Conservation (phyloP, 768 basidiomycete species). For the Filobasidium floriforme region DNA sequence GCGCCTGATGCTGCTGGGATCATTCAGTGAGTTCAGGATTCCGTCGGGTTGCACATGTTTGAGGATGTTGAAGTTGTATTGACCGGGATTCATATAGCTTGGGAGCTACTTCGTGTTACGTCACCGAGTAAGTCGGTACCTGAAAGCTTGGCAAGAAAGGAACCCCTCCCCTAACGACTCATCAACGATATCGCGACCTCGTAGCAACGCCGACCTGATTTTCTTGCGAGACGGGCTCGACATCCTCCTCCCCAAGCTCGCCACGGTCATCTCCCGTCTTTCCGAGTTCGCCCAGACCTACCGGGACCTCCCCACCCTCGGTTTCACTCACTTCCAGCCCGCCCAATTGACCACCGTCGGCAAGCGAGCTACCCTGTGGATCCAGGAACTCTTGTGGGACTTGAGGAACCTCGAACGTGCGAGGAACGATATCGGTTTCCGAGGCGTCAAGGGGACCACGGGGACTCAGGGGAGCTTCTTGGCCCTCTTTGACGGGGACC, state of each 20-base stretch:
- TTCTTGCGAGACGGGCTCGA: conserved; percentile 83
- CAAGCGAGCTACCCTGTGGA: conserved; percentile 92
- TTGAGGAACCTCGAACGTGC: conserved; percentile 84
- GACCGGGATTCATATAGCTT: conserved; percentile 51
- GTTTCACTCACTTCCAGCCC: conserved; percentile 98
- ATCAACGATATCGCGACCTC: conserved; percentile 1
- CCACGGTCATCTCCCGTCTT: conserved; percentile 79
- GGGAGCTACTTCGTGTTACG: conserved; percentile 97
- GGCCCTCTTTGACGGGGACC: conserved; percentile 86
- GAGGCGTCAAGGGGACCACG: conserved; percentile 98
- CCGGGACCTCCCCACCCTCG: conserved; percentile 81
- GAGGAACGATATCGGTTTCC: conserved; percentile 85
- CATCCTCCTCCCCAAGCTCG: conserved; percentile 78
- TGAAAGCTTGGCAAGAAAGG: neutral
- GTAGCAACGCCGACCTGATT: conserved; percentile 94
- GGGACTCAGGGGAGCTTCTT: conserved; percentile 97
- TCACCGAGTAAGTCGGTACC: conserved; percentile 74
- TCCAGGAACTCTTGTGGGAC: conserved; percentile 97
- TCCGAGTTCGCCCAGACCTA: conserved; percentile 76
- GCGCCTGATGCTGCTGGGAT: conserved; percentile 93
- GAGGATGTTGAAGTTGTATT: neutral
- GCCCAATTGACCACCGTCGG: conserved; percentile 98
- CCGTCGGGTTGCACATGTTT: neutral
- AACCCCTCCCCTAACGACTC: too few species aligned
- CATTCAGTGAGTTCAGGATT: conserved; percentile 62